Conservation (phyloP, 331 rosid species). For the Malus hybrid region DNA sequence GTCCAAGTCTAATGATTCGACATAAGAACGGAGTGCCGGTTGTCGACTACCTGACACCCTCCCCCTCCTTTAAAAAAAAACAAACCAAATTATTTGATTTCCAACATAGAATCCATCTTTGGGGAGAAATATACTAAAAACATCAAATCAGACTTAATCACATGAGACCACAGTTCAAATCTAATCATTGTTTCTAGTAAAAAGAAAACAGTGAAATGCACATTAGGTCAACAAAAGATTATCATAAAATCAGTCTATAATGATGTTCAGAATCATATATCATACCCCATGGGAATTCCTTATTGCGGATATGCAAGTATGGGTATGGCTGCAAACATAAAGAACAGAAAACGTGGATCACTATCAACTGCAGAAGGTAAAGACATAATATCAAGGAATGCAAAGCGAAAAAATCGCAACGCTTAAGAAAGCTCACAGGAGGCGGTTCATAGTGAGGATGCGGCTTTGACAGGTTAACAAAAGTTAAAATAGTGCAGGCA, state of each 20-base stretch:
- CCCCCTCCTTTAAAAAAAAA: neutral
- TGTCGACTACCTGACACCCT: no score
- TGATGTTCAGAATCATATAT: conserved; percentile 5
- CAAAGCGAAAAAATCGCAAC: neutral
- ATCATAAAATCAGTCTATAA: neutral
- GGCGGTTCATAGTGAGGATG: conserved; percentile 69
- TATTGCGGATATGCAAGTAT: conserved; percentile 87
- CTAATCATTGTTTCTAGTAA: neutral
- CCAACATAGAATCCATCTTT: neutral
- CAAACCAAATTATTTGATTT: neutral
- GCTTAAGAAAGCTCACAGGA: conserved; percentile 57
- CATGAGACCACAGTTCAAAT: neutral
- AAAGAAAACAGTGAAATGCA: neutral
- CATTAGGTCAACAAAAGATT: neutral
- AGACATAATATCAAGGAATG: neutral
- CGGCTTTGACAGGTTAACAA: conserved; percentile 64
- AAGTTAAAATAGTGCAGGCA: conserved; percentile 46
- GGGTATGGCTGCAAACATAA: conserved; percentile 46
- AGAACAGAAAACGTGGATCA: neutral
- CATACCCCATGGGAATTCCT: conserved; percentile 99
- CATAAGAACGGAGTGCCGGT: no score
- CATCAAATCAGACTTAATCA: neutral
- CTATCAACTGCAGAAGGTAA: neutral
- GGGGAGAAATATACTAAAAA: neutral
- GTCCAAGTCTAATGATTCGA: neutral